These are phyloP conservation scores for Psophocarpus tetragonolobus DNA, from an alignment of 306 rosid genomes.

Conservation along the genomic window DNA sequence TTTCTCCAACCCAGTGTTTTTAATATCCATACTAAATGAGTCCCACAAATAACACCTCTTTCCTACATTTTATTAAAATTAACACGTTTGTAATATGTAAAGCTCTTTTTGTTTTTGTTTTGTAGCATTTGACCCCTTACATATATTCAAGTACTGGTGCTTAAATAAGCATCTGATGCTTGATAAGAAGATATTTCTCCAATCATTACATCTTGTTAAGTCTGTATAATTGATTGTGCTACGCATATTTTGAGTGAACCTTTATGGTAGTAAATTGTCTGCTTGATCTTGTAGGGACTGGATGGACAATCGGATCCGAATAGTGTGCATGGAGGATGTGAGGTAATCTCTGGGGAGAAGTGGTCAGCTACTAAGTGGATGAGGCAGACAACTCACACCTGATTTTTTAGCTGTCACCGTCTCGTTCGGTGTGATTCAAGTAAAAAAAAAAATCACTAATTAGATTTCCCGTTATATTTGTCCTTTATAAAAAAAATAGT, in stretches of 20 bases:
- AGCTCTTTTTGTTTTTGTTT: neutral
- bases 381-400: conserved; percentile 42
- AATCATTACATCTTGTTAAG: neutral
- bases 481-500: neutral
- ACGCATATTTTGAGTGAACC: neutral
- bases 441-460: neutral
- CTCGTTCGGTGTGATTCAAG: neutral
- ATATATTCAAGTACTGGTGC: neutral
- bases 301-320: conserved; percentile 50
- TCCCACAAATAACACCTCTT: neutral
- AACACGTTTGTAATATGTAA: neutral
- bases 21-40: neutral
- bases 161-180: neutral
- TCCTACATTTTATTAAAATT: neutral
- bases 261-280: neutral
- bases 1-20: neutral
- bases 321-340: conserved; percentile 61
- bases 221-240: neutral
- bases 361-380: conserved; percentile 65
- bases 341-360: conserved; percentile 52
- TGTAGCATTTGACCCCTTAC: neutral
- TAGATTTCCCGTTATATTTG: conserved; percentile 10
- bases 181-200: neutral
- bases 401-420: conserved; percentile 25
- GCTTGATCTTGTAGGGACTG: conserved; percentile 46